Evolutionary conservation across 495 filamentous ascomycete species (phyloP), one percentile per base, ranked within the genome.

Genomic region (Monascus purpureus): DNA sequence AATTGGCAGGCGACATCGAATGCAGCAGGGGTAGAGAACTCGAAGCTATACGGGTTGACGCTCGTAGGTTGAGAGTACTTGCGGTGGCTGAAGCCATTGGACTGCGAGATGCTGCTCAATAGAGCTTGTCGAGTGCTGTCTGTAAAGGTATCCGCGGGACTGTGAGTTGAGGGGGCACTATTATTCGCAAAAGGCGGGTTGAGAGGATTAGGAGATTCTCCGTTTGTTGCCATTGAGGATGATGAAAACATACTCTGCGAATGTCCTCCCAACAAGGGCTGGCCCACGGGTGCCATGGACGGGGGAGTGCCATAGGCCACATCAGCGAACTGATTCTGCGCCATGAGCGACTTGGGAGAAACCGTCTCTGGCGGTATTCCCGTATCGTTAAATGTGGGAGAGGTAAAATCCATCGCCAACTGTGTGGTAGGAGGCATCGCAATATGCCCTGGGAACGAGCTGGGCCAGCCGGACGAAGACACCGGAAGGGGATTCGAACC

Each of bases 101-200:
- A 73, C 53, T 83, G 82, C 40, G 80, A 79, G 39, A 96, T 73
- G 40, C 79, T 84, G 43, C 71, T 67, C 53, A 93, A 57, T 59
- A 95, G 70, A 49, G 87, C 75, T 62, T 82, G 79, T 58, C 90
- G 74, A 38, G 88, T 96, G 51, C 81, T 75, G 63, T 97, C 92
- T 46, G 88, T 92, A 56, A 97, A 88, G 41, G 87, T 75, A 58
- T 80, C 79, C 31, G 75, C 67, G 35, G 72, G 29, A 81, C 64
- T 37, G 75, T 75, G 55, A 73, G 68, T 46, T 78, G 57, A 59
- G 47, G 63, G 46, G 61, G 61, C 54, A 65, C 59, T 65, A 59
- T 59, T 65, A 61, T 60, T 61, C 49, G 59, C 43, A 50, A 62
- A 59, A 57, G 59, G 54, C 45, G 60, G 48, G 59, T 59, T 60